These are phyloP conservation scores for Thyridium curvatum DNA, from an alignment of 2,329 filamentous ascomycete species.

Conservation along the genomic window DNA sequence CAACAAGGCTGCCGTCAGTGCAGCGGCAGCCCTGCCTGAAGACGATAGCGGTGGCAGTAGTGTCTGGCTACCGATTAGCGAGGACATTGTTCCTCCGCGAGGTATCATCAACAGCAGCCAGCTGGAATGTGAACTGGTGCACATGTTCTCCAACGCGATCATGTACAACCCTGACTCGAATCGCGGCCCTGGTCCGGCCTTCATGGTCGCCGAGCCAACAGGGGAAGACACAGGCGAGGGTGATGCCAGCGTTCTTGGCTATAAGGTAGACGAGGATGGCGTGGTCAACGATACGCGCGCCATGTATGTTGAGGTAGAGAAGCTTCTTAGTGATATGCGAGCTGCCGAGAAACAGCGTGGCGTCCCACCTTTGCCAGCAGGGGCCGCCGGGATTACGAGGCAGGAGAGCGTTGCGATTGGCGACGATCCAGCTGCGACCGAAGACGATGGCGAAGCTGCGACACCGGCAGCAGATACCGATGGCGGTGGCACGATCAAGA, in stretches of 20 bases:
- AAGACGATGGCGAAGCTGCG: conserved; percentile 6
- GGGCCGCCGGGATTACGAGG: conserved; percentile 8
- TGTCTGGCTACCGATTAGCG: conserved; percentile 61
- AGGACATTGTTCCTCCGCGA: conserved; percentile 76
- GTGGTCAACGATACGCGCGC: conserved; percentile 81
- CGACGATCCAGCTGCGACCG: conserved; percentile 1
- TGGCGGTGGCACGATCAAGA: conserved; percentile 12
- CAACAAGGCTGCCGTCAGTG: conserved; percentile 55
- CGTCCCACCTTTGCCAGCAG: conserved; percentile 24
- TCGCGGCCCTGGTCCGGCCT: conserved; percentile 59
- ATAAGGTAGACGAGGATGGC: conserved; percentile 72
- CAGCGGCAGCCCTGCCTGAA: conserved; percentile 54
- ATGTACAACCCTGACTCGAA: conserved; percentile 93
- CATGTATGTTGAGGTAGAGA: conserved; percentile 86
- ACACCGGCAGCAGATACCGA: conserved; percentile 6
- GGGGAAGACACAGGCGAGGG: conserved; percentile 25
- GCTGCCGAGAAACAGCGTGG: conserved; percentile 59
- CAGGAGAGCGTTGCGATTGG: conserved; percentile 2
- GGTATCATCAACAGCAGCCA: conserved; percentile 91
- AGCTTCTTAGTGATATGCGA: conserved; percentile 68
- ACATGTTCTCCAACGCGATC: conserved; percentile 96
- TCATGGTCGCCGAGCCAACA: conserved; percentile 37
- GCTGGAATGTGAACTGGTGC: conserved; percentile 85
- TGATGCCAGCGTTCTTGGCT: conserved; percentile 42
- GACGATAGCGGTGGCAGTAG: conserved; percentile 46